These are phyloP conservation scores for Aspergillus candidus DNA, from an alignment of 2,329 filamentous ascomycete genomes.

Conservation along the genomic window DNA sequence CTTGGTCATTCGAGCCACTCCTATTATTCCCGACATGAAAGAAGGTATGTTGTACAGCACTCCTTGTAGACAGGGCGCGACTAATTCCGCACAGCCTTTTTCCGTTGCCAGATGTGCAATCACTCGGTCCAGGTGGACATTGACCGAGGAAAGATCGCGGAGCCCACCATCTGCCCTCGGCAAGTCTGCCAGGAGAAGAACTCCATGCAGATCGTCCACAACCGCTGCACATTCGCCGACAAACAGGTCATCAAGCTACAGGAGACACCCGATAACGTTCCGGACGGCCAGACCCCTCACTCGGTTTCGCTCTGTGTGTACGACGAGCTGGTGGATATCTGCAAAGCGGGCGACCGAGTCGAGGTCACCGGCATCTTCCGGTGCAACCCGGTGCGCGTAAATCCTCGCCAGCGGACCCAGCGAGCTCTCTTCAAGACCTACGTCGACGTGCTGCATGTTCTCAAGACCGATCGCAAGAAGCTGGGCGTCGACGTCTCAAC, in stretches of 20 bases:
- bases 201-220: conserved; percentile 98
- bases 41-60: conserved; percentile 48
- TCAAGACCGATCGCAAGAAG: conserved; percentile 92
- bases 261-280: conserved; percentile 91
- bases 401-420: conserved; percentile 83
- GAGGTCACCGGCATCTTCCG: conserved; percentile 97
- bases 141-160: conserved; percentile 91
- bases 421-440: conserved; percentile 98
- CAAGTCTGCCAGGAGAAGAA: conserved; percentile 76
- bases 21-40: conserved; percentile 98
- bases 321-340: conserved; percentile 93
- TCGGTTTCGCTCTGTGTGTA: conserved; percentile 95
- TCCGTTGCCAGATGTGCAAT: conserved; percentile 89
- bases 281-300: conserved; percentile 93
- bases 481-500: conserved; percentile 88
- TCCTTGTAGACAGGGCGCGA: too few species aligned
- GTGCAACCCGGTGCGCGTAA: conserved; percentile 86
- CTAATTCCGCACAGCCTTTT: conserved; percentile 59
- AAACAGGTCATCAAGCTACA: conserved; percentile 99
- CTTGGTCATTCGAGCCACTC: conserved; percentile 88
- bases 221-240: conserved; percentile 87
- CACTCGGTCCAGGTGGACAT: conserved; percentile 86
- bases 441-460: conserved; percentile 88
- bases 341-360: conserved; percentile 94
- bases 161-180: conserved; percentile 85